Evolutionary conservation across 148 eudicot species (phyloP).

Genomic region (Simmondsia chinensis): DNA sequence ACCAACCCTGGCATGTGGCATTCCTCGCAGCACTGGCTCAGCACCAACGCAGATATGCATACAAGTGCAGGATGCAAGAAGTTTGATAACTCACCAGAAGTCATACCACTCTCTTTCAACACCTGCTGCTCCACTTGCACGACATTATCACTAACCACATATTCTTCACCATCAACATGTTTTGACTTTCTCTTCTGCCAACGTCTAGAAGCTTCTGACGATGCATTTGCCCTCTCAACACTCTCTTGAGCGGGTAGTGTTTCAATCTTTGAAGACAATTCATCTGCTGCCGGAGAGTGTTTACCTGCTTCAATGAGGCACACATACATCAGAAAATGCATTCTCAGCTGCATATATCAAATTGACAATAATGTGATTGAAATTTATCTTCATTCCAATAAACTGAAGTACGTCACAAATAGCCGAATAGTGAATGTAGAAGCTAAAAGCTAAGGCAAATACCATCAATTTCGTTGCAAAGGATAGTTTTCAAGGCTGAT

Average conservation of each 20-base stretch:
- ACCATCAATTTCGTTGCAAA: slow-evolving; percentile 41
- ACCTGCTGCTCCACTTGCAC: slow-evolving; percentile 20
- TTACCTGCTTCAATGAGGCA: slow-evolving; percentile 21
- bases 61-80: too few species aligned
- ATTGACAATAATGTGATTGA: too few species aligned
- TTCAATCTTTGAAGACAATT: slow-evolving; percentile 6
- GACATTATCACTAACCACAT: slow-evolving; percentile 18
- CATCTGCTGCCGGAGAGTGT: slow-evolving; percentile 10
- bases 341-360: too few species aligned
- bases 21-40: too few species aligned
- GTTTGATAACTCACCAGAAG: slow-evolving; percentile 12
- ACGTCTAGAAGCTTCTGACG: slow-evolving; percentile 20
- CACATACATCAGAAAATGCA: not conserved
- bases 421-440: too few species aligned
- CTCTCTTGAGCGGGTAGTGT: not conserved
- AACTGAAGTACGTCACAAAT: not conserved
- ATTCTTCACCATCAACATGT: slow-evolving; percentile 11
- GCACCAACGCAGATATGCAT: too few species aligned
- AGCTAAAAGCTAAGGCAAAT: slow-evolving; percentile 6
- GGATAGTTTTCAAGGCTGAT: slow-evolving; percentile 38
- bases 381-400: not conserved
- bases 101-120: slow-evolving; percentile 15
- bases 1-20: too few species aligned
- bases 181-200: slow-evolving; percentile 19
- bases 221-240: slow-evolving; percentile 3